Evolutionary conservation across 2,329 filamentous ascomycete genomes (phyloP).

Genomic region (Sporothrix sp.): DNA sequence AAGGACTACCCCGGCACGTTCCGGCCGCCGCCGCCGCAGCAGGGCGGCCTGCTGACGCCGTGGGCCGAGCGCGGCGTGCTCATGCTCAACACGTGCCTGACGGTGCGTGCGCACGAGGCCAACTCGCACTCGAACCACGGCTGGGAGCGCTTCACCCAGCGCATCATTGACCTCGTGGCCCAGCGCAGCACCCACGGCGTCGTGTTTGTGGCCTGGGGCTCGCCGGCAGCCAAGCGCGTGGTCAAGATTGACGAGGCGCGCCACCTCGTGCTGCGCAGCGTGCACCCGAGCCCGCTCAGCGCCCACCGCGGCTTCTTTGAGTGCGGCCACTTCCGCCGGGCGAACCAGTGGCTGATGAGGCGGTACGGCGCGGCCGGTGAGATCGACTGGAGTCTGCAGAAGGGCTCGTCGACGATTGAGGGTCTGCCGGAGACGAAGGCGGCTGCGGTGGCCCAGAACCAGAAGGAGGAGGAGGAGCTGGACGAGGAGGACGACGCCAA

Average conservation of each 20-base stretch:
- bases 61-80: constrained; percentile 93
- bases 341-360: constrained; percentile 73
- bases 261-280: constrained; percentile 76
- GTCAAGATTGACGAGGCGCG: constrained; percentile 58
- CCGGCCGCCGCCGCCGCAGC: constrained; percentile 65
- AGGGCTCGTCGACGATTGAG: constrained; percentile 23
- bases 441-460: constrained; percentile 18
- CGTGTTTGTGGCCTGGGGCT: constrained; percentile 92
- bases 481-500: constrained; percentile 21
- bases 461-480: constrained; percentile 13
- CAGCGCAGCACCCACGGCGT: constrained; percentile 69
- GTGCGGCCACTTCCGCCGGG: constrained; percentile 69
- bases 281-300: constrained; percentile 90
- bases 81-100: constrained; percentile 89
- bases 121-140: constrained; percentile 78
- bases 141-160: constrained; percentile 91
- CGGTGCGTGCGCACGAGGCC: constrained; percentile 79
- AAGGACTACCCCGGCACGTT: constrained; percentile 79
- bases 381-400: constrained; percentile 70
- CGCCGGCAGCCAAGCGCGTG: constrained; percentile 71
- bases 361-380: constrained; percentile 70
- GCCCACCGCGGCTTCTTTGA: constrained; percentile 74
- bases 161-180: constrained; percentile 78
- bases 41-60: constrained; percentile 72
- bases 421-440: constrained; percentile 10